phyloP scores from a whole-genome alignment of 345 rosid species.

The Arabidopsis arenosa region DNA sequence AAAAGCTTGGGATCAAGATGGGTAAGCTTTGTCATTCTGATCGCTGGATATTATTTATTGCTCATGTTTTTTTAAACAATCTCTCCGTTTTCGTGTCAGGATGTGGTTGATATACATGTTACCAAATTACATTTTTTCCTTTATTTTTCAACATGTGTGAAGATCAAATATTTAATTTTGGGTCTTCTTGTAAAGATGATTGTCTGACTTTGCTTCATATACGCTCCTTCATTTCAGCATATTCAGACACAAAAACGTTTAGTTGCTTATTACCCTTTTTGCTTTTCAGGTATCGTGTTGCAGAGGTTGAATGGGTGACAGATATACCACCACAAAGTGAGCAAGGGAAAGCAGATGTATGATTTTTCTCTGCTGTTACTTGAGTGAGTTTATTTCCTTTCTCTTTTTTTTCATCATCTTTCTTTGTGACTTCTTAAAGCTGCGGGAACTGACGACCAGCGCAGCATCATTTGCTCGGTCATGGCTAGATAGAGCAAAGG shows the following conservation, averaged over 20 bases:
- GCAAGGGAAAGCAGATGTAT: conserved; percentile 60
- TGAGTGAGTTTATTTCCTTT: conserved; percentile 5
- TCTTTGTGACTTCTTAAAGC: conserved; percentile 55
- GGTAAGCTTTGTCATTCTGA: conserved; percentile 61
- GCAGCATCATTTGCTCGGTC: conserved; percentile 69
- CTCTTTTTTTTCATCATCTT: background rate
- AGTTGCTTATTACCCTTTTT: conserved; percentile 23
- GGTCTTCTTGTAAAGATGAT: background rate
- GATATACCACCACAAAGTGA: conserved; percentile 63
- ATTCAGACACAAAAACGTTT: conserved; percentile 8
- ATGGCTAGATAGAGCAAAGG: conserved; percentile 76
- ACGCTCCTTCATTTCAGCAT: background rate
- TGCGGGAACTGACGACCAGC: conserved; percentile 62
- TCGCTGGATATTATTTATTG: background rate
- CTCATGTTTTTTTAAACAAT: background rate
- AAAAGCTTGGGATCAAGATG: conserved; percentile 93
- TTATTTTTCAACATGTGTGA: conserved; percentile 15
- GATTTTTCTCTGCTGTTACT: conserved; percentile 24
- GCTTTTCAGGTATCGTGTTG: conserved; percentile 75
- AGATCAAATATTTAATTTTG: background rate
- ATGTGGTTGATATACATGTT: conserved; percentile 12
- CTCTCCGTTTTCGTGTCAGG: conserved; percentile 1
- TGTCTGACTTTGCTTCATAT: background rate
- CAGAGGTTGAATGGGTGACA: conserved; percentile 91
- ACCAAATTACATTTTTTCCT: background rate